A percentile compares a stretch with the other conserved stretches of the same genome.
Evolutionary conservation across 352 stramenopile species (phyloP).

Genomic region (Phytophthora vignae): DNA sequence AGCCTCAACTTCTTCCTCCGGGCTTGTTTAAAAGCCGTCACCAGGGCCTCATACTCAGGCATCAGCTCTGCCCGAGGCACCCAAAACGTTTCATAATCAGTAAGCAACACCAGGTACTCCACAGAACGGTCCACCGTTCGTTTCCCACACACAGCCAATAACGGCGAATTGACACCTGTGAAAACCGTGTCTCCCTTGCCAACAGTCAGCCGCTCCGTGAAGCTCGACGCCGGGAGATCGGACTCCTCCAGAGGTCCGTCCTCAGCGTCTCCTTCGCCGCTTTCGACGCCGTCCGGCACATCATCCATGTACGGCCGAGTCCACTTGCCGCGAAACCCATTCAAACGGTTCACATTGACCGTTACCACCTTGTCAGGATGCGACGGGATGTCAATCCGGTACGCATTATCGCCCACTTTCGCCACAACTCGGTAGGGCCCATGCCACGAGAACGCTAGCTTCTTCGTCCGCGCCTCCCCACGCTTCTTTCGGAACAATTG

Average conservation of each 20-base stretch:
- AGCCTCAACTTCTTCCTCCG: neutral
- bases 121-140: too few relatives aligned
- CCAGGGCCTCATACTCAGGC: neutral
- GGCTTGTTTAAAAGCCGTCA: neutral
- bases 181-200: too few relatives aligned
- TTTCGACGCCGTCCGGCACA: neutral
- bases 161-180: too few relatives aligned
- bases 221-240: neutral
- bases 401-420: neutral
- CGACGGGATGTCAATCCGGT: neutral
- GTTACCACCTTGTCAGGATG: constrained; percentile 9
- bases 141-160: too few relatives aligned
- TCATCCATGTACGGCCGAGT: constrained; percentile 1
- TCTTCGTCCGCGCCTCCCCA: constrained; percentile 5
- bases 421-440: constrained; percentile 4
- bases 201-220: too few relatives aligned
- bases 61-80: too few relatives aligned
- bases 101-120: too few relatives aligned
- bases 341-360: constrained; percentile 15
- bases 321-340: neutral
- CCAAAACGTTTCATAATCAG: too few relatives aligned
- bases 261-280: neutral
- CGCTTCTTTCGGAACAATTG: constrained; percentile 5
- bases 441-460: constrained; percentile 13
- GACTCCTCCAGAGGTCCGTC: neutral